Conservation (phyloP, 495 filamentous ascomycete species). For the Lasiosphaeria ovina region DNA sequence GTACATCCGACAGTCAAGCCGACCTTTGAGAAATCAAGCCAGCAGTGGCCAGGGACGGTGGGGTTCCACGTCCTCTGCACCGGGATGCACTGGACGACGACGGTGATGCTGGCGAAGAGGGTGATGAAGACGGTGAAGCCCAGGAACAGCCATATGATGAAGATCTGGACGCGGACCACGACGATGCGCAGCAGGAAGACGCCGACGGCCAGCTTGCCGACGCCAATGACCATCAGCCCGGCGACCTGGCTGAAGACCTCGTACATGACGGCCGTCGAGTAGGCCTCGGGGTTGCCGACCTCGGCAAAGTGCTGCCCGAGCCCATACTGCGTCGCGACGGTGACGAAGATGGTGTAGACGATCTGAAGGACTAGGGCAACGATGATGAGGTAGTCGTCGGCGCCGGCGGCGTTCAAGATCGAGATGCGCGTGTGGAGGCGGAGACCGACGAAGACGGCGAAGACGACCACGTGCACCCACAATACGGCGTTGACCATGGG, state of each 20-base stretch:
- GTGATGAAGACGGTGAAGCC: slow-evolving; percentile 5
- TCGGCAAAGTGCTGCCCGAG: slow-evolving; percentile 7
- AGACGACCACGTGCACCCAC: slow-evolving; percentile 9
- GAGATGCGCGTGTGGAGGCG: slow-evolving; percentile 10
- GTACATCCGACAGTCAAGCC: slow-evolving; percentile 10
- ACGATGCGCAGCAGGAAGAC: slow-evolving; percentile 8
- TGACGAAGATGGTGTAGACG: slow-evolving; percentile 10
- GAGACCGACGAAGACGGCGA: slow-evolving; percentile 8
- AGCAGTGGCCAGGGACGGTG: background rate
- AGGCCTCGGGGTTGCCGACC: slow-evolving; percentile 6
- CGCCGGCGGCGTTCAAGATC: slow-evolving; percentile 3
- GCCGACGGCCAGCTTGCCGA: slow-evolving; percentile 8
- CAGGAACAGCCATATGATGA: slow-evolving; percentile 3
- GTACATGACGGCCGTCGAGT: slow-evolving; percentile 4
- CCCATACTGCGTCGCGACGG: slow-evolving; percentile 5
- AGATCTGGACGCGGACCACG: background rate
- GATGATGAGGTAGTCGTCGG: slow-evolving; percentile 12
- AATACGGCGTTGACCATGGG: slow-evolving; percentile 8
- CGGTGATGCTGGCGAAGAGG: slow-evolving; percentile 8
- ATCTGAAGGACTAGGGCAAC: slow-evolving; percentile 2
- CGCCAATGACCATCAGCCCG: slow-evolving; percentile 6
- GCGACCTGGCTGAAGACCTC: slow-evolving; percentile 12
- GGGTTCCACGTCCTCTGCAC: slow-evolving; percentile 9
- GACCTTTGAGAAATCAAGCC: slow-evolving; percentile 7
- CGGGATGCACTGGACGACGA: slow-evolving; percentile 10